Evolutionary conservation across 805 yeast species (phyloP), one percentile per base, ranked within the genome.

Genomic region (Teunomyces lycoperdinae): DNA sequence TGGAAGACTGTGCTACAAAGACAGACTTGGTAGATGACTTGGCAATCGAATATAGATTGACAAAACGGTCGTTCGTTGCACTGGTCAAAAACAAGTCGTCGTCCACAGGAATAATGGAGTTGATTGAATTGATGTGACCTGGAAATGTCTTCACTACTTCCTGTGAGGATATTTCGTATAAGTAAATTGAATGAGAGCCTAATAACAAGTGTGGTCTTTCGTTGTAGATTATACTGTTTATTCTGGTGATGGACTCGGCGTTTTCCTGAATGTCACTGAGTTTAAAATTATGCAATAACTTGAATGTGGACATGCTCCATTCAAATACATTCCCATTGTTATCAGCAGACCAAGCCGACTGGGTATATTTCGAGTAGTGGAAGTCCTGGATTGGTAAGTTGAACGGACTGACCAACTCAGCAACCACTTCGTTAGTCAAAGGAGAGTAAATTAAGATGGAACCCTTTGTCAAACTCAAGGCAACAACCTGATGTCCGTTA

Each of bases 21-120:
- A 90, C 87, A 7, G 74, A 65, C 20, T 68, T 66, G 2, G 84
- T 72, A 3, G 80, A 60, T 27, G 67, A 60, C 42, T 70, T 66
- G 29, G 72, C 66, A 2, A 81, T 47, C 9, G 85, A 77, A 60
- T 85, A 84, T 32, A 87, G 70, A 62, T 89, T 89, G 54, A 90
- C 76, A 63, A 88, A 89, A 55, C 97, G 78, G 64, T 91, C 98
- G 50, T 84, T 84, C 31, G 72, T 71, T 1, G 97, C 95, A 44
- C 85, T 78, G 1, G 94, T 84, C 38, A 87, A 64, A 56, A 89
- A 81, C 41, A 68, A 70, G 42, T 77, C 77, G 7, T 66, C 63
- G 30, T 64, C 60, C 4, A 75, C 60, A 5, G 76, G 67, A 32
- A 76, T 48, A 9, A 84, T 65, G 9, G 80, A 65, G 55, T 73